These are phyloP conservation scores for Backusella morwellensis DNA, from an alignment of 192 early-diverging fungal genomes.

Conservation along the genomic window DNA sequence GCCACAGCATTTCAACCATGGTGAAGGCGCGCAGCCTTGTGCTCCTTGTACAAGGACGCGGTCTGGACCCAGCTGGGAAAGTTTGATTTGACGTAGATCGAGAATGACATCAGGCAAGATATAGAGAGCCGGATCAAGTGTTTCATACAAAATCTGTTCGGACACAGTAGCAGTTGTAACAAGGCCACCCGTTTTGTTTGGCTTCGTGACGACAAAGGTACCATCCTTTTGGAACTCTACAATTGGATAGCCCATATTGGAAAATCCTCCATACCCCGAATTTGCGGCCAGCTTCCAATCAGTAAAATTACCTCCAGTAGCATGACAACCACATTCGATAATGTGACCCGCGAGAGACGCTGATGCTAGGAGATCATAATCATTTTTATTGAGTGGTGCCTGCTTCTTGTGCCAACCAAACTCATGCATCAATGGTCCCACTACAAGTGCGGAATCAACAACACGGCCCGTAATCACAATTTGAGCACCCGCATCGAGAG, in stretches of 20 bases:
- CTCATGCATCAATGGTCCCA: constrained; percentile 63
- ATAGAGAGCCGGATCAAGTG: constrained; percentile 61
- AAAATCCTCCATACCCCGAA: constrained; percentile 52
- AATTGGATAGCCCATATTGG: constrained; percentile 70
- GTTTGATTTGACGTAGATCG: constrained; percentile 56
- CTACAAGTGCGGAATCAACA: constrained; percentile 62
- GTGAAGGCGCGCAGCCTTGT: constrained; percentile 54
- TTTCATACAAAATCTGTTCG: constrained; percentile 67
- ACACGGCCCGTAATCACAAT: constrained; percentile 70
- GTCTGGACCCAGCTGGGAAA: constrained; percentile 50
- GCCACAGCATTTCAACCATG: constrained; percentile 58
- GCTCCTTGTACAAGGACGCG: constrained; percentile 60
- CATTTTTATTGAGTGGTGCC: constrained; percentile 2
- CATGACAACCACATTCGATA: constrained; percentile 68
- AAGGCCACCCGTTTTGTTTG: constrained; percentile 59
- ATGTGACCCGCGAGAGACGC: constrained; percentile 66
- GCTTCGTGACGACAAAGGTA: constrained; percentile 60
- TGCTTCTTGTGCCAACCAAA: constrained; percentile 47
- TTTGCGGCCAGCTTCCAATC: constrained; percentile 58
- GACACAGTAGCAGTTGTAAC: constrained; percentile 55
- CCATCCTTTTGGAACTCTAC: constrained; percentile 55
- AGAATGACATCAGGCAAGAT: constrained; percentile 63
- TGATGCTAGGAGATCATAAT: constrained; percentile 58
- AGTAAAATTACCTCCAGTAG: constrained; percentile 69
- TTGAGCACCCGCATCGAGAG: constrained; percentile 51